phyloP scores from a whole-genome alignment of 805 yeast genomes.

The Maudiozyma pseudohumilis region DNA sequence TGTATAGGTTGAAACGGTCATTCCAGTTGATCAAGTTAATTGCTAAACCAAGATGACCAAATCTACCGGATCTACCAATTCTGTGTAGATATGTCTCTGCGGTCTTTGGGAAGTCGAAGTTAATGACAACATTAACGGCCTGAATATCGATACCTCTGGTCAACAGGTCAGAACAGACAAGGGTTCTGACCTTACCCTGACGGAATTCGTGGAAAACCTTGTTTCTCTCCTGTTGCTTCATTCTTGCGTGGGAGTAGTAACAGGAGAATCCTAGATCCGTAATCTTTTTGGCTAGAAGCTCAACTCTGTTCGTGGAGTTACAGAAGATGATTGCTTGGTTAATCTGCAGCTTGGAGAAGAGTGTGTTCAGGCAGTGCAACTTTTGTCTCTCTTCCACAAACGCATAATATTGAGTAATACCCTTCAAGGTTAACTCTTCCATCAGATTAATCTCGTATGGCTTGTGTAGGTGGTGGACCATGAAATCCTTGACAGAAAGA shows the following conservation, averaged over 20 bases:
- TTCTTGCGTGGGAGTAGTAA: conserved; percentile 91
- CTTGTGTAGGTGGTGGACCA: conserved; percentile 79
- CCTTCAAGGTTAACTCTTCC: conserved; percentile 94
- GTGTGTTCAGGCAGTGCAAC: conserved; percentile 88
- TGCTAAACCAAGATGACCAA: conserved; percentile 96
- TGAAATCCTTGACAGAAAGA: conserved; percentile 79
- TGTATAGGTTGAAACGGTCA: conserved; percentile 86
- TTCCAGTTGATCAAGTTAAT: conserved; percentile 94
- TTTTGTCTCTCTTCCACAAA: conserved; percentile 95
- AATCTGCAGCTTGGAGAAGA: conserved; percentile 87
- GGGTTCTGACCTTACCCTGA: conserved; percentile 93
- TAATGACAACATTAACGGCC: conserved; percentile 95
- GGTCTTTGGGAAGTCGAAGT: conserved; percentile 95
- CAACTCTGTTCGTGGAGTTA: conserved; percentile 94
- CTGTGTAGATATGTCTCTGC: conserved; percentile 97
- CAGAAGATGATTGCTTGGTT: conserved; percentile 96
- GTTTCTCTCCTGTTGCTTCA: conserved; percentile 96
- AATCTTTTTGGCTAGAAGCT: conserved; percentile 87
- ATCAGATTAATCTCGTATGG: conserved; percentile 94
- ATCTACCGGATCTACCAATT: conserved; percentile 98
- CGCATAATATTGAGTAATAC: conserved; percentile 97
- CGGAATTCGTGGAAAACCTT: conserved; percentile 98
- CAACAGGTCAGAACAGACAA: conserved; percentile 91
- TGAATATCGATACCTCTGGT: conserved; percentile 99
- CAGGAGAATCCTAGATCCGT: conserved; percentile 95